These are phyloP conservation scores for Cardamine resedifolia DNA, from an alignment of 345 rosid species.

Conservation along the genomic window DNA sequence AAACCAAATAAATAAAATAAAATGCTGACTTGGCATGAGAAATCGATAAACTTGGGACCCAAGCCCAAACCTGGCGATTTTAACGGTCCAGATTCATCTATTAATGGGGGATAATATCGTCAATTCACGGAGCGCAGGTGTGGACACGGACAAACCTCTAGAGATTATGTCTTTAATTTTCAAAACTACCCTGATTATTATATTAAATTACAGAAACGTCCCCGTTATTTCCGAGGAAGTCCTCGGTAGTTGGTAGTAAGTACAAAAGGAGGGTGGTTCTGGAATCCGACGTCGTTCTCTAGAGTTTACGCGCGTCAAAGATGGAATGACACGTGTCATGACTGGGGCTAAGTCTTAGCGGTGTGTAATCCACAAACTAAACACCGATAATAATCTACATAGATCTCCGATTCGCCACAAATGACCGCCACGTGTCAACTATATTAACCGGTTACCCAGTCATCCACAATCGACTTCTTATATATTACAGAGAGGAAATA, in stretches of 20 bases:
- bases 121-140: slow-evolving; percentile 15
- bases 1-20: background rate
- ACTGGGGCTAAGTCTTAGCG: slow-evolving; percentile 25
- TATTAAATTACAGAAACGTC: slow-evolving; percentile 20
- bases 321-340: slow-evolving; percentile 43
- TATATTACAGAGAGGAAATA: background rate
- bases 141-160: slow-evolving; percentile 13
- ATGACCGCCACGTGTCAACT: slow-evolving; percentile 48
- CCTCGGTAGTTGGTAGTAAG: slow-evolving; percentile 12
- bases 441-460: slow-evolving; percentile 42
- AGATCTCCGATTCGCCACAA: slow-evolving; percentile 4
- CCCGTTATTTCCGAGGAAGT: slow-evolving; percentile 22
- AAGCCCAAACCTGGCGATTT: background rate
- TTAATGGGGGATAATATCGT: slow-evolving; percentile 20
- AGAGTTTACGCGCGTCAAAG: slow-evolving; percentile 43
- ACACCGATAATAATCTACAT: slow-evolving; percentile 24
- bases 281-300: slow-evolving; percentile 9
- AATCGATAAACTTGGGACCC: background rate
- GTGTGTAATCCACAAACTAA: slow-evolving; percentile 39
- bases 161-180: slow-evolving; percentile 3
- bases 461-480: background rate
- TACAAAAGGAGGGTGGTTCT: slow-evolving; percentile 6
- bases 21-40: slow-evolving; percentile 1
- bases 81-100: slow-evolving; percentile 17
- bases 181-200: background rate